Evolutionary conservation across 2,329 filamentous ascomycete species (phyloP).

Genomic region (Scopulariopsis brevicaulis): DNA sequence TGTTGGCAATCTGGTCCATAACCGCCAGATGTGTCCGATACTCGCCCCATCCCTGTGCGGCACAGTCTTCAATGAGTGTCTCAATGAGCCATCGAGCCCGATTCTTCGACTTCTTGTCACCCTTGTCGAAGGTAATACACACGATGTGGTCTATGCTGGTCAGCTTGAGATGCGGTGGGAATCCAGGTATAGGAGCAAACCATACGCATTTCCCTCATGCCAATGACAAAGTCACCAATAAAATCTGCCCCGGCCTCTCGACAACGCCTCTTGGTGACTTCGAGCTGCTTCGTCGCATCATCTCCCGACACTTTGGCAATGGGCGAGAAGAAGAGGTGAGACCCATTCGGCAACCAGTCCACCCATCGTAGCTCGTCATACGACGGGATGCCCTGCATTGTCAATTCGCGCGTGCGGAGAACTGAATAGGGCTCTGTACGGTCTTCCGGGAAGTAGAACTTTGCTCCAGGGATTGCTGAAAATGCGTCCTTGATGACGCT

Average conservation of each 20-base stretch:
- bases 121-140: conserved; percentile 25
- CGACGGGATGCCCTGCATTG: conserved; percentile 22
- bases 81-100: conserved; percentile 17
- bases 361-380: conserved; percentile 25
- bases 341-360: conserved; percentile 22
- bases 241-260: conserved; percentile 16
- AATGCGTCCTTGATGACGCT: not conserved
- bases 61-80: conserved; percentile 28
- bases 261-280: conserved; percentile 15
- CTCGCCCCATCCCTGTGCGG: conserved; percentile 28
- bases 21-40: conserved; percentile 33
- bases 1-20: conserved; percentile 33
- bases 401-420: conserved; percentile 10
- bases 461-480: not conserved
- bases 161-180: not conserved
- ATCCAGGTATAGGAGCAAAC: not conserved
- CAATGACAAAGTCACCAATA: conserved; percentile 16
- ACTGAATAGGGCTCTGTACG: not conserved
- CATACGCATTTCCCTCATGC: conserved; percentile 10
- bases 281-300: conserved; percentile 21
- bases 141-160: not conserved
- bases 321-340: conserved; percentile 23
- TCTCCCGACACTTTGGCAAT: conserved; percentile 20
- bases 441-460: not conserved
- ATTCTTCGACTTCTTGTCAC: conserved; percentile 22